Conservation (phyloP, 139 green algal species). For the Picochlorum sp. region DNA sequence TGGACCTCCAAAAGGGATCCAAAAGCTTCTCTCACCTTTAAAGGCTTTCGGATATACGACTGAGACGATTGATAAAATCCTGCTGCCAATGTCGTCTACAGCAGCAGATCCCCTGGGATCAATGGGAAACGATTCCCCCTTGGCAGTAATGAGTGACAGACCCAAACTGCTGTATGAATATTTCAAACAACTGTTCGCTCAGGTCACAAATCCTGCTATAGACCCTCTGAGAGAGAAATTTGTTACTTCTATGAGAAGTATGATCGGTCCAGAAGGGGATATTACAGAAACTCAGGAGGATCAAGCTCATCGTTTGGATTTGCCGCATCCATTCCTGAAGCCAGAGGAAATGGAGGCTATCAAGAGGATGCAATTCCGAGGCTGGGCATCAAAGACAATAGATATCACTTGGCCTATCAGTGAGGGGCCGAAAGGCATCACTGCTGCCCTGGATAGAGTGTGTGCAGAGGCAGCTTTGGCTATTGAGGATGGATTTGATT, state of each 20-base stretch:
- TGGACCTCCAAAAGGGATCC: slow-evolving; percentile 10
- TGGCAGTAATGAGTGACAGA: slow-evolving; percentile 70
- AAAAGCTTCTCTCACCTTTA: slow-evolving; percentile 26
- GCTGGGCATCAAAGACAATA: slow-evolving; percentile 67
- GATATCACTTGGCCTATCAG: slow-evolving; percentile 74
- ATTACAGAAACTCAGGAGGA: slow-evolving; percentile 44
- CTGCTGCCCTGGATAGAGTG: slow-evolving; percentile 62
- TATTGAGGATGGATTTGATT: slow-evolving; percentile 63
- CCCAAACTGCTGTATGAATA: slow-evolving; percentile 86
- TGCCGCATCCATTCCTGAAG: slow-evolving; percentile 71
- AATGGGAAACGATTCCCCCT: slow-evolving; percentile 92
- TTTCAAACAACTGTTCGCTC: slow-evolving; percentile 96
- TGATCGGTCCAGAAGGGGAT: slow-evolving; percentile 88
- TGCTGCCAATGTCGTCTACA: slow-evolving; percentile 77
- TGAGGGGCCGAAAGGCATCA: slow-evolving; percentile 63
- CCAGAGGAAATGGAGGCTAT: slow-evolving; percentile 75
- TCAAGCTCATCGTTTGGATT: slow-evolving; percentile 69
- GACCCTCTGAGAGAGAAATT: slow-evolving; percentile 92
- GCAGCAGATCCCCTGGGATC: slow-evolving; percentile 83
- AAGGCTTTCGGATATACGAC: slow-evolving; percentile 71
- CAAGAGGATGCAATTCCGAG: slow-evolving; percentile 52
- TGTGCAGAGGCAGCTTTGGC: slow-evolving; percentile 59
- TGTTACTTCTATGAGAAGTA: slow-evolving; percentile 83
- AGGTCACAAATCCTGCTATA: slow-evolving; percentile 95
- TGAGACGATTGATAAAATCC: slow-evolving; percentile 84